Evolutionary conservation across 441 rosid genomes (phyloP).

Genomic region (Erodium moschatum): DNA sequence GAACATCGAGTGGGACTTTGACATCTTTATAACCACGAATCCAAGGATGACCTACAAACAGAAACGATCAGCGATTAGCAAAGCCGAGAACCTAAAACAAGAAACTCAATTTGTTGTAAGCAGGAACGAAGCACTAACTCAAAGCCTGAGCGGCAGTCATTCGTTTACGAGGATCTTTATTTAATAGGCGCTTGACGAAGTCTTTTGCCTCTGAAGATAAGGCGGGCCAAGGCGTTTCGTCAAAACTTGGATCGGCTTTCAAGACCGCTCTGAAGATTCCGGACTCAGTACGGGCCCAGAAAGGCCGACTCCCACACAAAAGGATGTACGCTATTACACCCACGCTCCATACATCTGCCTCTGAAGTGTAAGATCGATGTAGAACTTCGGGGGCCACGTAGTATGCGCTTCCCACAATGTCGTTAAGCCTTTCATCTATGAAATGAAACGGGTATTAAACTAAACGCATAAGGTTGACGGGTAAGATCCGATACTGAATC

Average conservation of each 20-base stretch:
- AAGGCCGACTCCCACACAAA: slow-evolving; percentile 89
- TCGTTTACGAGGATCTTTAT: slow-evolving; percentile 78
- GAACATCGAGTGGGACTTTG: slow-evolving; percentile 68
- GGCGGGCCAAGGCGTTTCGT: slow-evolving; percentile 28
- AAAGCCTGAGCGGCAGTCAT: slow-evolving; percentile 93
- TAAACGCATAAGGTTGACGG: not conserved
- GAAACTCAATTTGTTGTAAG: slow-evolving; percentile 18
- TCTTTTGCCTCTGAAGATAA: slow-evolving; percentile 73
- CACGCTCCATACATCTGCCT: slow-evolving; percentile 96
- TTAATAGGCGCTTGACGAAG: slow-evolving; percentile 63
- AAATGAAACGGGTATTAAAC: slow-evolving; percentile 12
- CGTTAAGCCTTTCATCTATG: slow-evolving; percentile 84
- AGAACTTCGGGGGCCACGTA: slow-evolving; percentile 98
- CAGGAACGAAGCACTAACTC: slow-evolving; percentile 39
- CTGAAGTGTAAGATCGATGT: slow-evolving; percentile 76
- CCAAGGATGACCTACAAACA: slow-evolving; percentile 62
- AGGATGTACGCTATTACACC: slow-evolving; percentile 33
- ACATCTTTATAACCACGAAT: slow-evolving; percentile 32
- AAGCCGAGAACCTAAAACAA: slow-evolving; percentile 12
- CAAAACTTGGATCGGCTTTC: slow-evolving; percentile 74
- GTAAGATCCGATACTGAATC: not conserved
- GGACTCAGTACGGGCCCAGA: slow-evolving; percentile 96
- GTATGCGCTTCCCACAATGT: slow-evolving; percentile 94
- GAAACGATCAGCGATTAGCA: not conserved
- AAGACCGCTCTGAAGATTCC: slow-evolving; percentile 87